Percentiles rank a stretch among this genome's conserved stretches.
Evolutionary conservation across 164 flowering plant genomes (phyloP).

Genomic region (Brasenia schreberi): DNA sequence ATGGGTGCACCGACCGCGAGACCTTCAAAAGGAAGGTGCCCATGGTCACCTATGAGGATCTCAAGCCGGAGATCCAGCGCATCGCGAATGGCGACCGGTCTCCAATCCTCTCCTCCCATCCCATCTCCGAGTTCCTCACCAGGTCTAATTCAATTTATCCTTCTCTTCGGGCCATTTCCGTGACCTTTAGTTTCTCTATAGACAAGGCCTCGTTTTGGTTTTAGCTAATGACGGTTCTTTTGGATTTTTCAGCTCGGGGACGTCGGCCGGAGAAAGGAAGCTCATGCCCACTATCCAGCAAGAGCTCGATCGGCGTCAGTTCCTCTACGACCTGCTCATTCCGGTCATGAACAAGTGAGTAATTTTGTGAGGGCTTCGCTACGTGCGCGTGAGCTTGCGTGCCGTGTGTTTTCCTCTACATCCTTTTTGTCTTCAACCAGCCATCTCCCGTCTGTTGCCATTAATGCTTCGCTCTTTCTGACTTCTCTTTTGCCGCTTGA

Average conservation of each 20-base stretch:
- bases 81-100: slow-evolving; percentile 38
- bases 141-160: slow-evolving; percentile 11
- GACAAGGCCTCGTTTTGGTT: not conserved
- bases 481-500: no score
- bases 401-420: not conserved
- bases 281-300: slow-evolving; percentile 31
- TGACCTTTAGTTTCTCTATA: not conserved
- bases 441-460: no score
- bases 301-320: slow-evolving; percentile 29
- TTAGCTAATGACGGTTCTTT: not conserved
- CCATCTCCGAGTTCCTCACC: slow-evolving; percentile 34
- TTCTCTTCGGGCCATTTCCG: not conserved
- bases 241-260: slow-evolving; percentile 24
- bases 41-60: slow-evolving; percentile 26
- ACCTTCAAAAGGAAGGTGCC: slow-evolving; percentile 26
- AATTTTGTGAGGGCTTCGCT: not conserved
- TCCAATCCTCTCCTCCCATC: slow-evolving; percentile 23
- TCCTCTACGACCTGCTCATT: slow-evolving; percentile 28
- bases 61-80: slow-evolving; percentile 28
- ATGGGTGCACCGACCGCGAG: slow-evolving; percentile 19
- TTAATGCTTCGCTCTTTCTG: no score
- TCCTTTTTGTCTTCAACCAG: no score
- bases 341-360: slow-evolving; percentile 36
- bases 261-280: slow-evolving; percentile 34
- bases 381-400: not conserved